Evolutionary conservation across 2,329 filamentous ascomycete species (phyloP).

Genomic region (Pleomassaria siparia): DNA sequence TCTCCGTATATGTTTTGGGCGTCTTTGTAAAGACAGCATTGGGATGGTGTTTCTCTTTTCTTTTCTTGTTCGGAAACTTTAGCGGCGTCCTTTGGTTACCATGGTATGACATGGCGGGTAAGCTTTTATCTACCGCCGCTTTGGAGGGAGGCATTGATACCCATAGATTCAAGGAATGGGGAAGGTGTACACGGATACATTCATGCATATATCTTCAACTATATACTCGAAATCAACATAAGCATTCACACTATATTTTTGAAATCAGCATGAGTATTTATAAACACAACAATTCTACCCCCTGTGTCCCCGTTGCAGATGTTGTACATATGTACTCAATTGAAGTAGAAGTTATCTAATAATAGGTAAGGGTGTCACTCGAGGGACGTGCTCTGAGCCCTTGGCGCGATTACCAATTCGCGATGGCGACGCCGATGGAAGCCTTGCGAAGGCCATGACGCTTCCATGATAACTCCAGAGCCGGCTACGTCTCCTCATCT

Average conservation of each 20-base stretch:
- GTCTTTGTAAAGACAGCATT: not conserved
- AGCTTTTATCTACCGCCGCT: not conserved
- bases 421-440: conserved; percentile 35
- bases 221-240: too few relatives aligned
- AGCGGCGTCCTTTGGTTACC: not conserved
- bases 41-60: not conserved
- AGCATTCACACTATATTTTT: too few relatives aligned
- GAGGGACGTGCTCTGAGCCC: conserved; percentile 4
- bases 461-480: conserved; percentile 17
- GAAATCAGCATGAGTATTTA: too few relatives aligned
- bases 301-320: too few relatives aligned
- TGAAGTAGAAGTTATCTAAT: too few relatives aligned
- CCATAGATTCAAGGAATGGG: not conserved
- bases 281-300: too few relatives aligned
- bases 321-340: too few relatives aligned
- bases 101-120: not conserved
- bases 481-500: conserved; percentile 22
- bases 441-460: conserved; percentile 39
- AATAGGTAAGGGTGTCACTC: not conserved
- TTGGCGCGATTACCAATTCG: conserved; percentile 36
- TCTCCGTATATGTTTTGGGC: not conserved
- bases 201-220: not conserved
- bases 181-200: not conserved
- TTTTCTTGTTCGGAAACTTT: not conserved
- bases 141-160: not conserved